Evolutionary conservation across 352 stramenopile genomes (phyloP).

Genomic region (Halophytophthora batemanensis): DNA sequence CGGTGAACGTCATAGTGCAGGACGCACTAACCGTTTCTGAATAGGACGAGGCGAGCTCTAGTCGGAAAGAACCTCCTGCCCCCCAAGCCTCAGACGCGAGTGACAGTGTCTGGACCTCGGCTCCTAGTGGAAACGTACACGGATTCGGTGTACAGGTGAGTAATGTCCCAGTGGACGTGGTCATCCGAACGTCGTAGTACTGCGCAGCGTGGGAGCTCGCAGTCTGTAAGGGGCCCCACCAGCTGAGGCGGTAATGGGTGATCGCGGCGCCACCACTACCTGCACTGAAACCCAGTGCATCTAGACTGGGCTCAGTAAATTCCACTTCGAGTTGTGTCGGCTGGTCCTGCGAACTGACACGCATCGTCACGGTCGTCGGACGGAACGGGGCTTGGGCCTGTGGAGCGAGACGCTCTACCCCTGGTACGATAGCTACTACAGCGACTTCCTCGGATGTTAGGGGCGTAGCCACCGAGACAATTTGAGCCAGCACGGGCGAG

Average conservation of each 20-base stretch:
- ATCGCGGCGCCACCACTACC: constrained; percentile 54
- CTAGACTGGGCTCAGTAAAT: constrained; percentile 64
- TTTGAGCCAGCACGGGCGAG: constrained; percentile 44
- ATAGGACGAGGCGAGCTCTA: constrained; percentile 44
- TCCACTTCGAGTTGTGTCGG: constrained; percentile 75
- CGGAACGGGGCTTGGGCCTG: constrained; percentile 58
- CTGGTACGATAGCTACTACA: constrained; percentile 8
- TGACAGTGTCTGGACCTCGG: constrained; percentile 89
- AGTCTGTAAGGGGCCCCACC: constrained; percentile 38
- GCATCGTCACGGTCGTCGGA: constrained; percentile 66
- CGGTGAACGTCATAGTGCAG: constrained; percentile 38
- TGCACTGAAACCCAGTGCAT: constrained; percentile 61
- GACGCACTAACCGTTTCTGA: constrained; percentile 28
- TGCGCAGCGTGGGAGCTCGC: constrained; percentile 36
- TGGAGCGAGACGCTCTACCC: constrained; percentile 37
- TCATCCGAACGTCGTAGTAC: constrained; percentile 57
- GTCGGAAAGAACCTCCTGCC: constrained; percentile 65
- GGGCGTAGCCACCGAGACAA: constrained; percentile 29
- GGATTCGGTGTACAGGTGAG: constrained; percentile 27
- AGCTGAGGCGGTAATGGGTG: constrained; percentile 62
- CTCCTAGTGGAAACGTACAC: constrained; percentile 90
- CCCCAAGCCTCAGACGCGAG: constrained; percentile 51
- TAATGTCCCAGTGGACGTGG: constrained; percentile 19
- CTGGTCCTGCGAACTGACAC: constrained; percentile 70
- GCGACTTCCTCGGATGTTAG: constrained; percentile 10